Evolutionary conservation across 2,329 filamentous ascomycete species (phyloP), one percentile per base, ranked within the genome.

Genomic region (Colletotrichum eremochloae): DNA sequence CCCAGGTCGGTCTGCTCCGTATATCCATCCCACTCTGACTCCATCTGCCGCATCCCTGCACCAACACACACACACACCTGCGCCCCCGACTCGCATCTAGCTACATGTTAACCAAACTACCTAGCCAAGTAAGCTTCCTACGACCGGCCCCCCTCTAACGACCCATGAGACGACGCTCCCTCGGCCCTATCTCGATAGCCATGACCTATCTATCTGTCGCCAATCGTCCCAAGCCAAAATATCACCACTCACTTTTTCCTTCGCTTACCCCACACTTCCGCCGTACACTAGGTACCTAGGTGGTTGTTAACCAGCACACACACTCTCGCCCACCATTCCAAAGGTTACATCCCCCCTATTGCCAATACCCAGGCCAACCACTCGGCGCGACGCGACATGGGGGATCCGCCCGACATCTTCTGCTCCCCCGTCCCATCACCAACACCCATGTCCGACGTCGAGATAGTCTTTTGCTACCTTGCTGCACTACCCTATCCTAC

Each of bases 281-380:
- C 31, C 2, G 24, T 24, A 24, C 24, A 24, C 24, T 24, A 24
- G 24, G 24, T 24, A 24, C 24, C 24, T 24, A 24, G 24, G 24
- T 24, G 24, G 24, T 24, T 24, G 24, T 24, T 24, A 24, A 24
- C 24, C 24, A 24, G 1, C 24, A 24, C 6, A 15, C 15, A n/a
- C 50, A 33, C n/a, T 20, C 42, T 44, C 15, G 14, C 38, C 18
- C 57, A 46, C 7, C 58, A 38, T 20, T 9, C 6, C 48, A 55
- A 55, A 44, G 48, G 62, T 64, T 64, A 63, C 61, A 53, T 63
- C 29, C 36, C 48, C 61, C 61, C 38, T 42, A 42, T 42, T 18
- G 14, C 40, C 40, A 6, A 33, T 36, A 31, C 52, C 52, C 31
- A 55, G 18, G 52, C 53, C 53, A 57, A 40, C 53, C 5, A 44